Evolutionary conservation across 805 yeast genomes (phyloP).

Genomic region (Diddensiella santjacobensis): DNA sequence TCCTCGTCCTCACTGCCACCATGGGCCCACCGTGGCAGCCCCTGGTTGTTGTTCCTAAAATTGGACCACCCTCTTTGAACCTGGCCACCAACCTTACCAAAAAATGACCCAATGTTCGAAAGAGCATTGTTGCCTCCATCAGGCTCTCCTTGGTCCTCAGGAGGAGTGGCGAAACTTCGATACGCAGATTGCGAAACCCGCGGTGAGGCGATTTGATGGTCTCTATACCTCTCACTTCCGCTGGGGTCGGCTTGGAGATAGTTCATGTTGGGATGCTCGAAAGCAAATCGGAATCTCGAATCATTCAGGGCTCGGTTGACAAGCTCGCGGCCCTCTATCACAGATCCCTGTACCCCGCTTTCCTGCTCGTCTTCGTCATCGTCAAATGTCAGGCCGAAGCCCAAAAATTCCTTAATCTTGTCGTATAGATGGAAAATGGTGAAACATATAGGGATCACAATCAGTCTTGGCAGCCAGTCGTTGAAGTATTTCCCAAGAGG

Average conservation of each 20-base stretch:
- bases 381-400: conserved; percentile 37
- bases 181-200: not conserved
- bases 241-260: not conserved
- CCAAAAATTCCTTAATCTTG: conserved; percentile 44
- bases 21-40: conserved; percentile 8
- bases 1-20: conserved; percentile 11
- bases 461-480: conserved; percentile 69
- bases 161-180: not conserved
- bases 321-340: conserved; percentile 35
- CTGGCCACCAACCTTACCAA: conserved; percentile 18
- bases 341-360: conserved; percentile 22
- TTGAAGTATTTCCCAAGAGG: conserved; percentile 70
- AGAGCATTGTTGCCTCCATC: conserved; percentile 5
- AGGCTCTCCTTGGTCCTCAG: conserved; percentile 1
- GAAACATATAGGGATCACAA: conserved; percentile 64
- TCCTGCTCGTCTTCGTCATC: conserved; percentile 35
- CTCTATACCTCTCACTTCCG: conserved; percentile 1
- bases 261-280: conserved; percentile 7
- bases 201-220: not conserved
- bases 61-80: conserved; percentile 19
- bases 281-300: conserved; percentile 22
- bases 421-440: conserved; percentile 68
- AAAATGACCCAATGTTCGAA: conserved; percentile 19
- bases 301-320: conserved; percentile 31
- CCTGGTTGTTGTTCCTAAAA: conserved; percentile 9